Conservation (phyloP, 2,329 filamentous ascomycete genomes). For the Pseudocercospora eumusae region DNA sequence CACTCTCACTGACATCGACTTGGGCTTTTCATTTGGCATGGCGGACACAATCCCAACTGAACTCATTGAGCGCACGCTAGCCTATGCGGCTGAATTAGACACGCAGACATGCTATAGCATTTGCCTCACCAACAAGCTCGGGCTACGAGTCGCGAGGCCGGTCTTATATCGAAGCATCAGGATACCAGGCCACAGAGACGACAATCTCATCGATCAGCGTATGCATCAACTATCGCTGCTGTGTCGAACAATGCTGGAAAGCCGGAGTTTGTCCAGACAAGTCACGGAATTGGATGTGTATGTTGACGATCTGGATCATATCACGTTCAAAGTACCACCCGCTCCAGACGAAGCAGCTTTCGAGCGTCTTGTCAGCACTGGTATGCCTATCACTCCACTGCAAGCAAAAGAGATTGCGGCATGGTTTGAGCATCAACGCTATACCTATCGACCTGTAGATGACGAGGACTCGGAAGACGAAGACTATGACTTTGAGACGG, state of each 20-base stretch:
- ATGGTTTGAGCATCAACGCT: too few relatives aligned
- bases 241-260: conserved; percentile 15
- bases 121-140: conserved; percentile 12
- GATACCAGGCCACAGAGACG: background rate
- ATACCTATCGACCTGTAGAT: too few relatives aligned
- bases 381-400: too few relatives aligned
- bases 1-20: too few relatives aligned
- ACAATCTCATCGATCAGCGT: background rate
- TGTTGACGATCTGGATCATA: too few relatives aligned
- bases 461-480: background rate
- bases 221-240: conserved; percentile 7
- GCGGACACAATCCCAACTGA: conserved; percentile 10
- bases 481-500: background rate
- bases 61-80: conserved; percentile 4
- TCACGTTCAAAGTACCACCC: too few relatives aligned
- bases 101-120: background rate
- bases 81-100: conserved; percentile 8
- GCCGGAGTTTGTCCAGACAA: background rate
- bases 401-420: too few relatives aligned
- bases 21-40: background rate
- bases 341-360: too few relatives aligned
- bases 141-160: background rate
- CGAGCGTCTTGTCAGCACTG: too few relatives aligned
- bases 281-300: background rate
- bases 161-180: conserved; percentile 10